Conservation (phyloP, 2,329 filamentous ascomycete species). For the Arachnomyces sp. region DNA sequence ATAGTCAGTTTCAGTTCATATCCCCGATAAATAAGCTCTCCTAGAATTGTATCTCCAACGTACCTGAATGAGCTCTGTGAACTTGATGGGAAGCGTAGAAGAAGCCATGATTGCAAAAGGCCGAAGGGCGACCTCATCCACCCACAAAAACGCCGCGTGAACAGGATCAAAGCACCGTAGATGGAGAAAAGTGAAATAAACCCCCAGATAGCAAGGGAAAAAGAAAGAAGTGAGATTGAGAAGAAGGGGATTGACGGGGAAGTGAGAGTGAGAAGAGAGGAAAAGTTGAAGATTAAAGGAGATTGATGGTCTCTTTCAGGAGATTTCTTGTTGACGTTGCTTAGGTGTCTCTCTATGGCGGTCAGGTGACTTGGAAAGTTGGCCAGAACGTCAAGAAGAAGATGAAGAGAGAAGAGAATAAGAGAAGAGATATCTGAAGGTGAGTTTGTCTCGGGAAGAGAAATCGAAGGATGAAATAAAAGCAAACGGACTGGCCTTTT, state of each 20-base stretch:
- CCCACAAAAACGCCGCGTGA: constrained; percentile 32
- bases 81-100: constrained; percentile 68
- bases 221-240: constrained; percentile 12
- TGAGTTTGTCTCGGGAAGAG: no score
- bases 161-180: constrained; percentile 14
- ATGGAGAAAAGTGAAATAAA: constrained; percentile 10
- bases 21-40: constrained; percentile 1
- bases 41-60: constrained; percentile 12
- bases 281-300: constrained; percentile 14
- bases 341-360: constrained; percentile 29
- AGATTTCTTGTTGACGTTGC: constrained; percentile 30
- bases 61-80: constrained; percentile 81
- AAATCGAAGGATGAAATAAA: no score
- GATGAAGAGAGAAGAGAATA: not conserved
- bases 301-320: constrained; percentile 31
- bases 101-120: constrained; percentile 46
- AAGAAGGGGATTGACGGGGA: constrained; percentile 2
- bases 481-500: no score
- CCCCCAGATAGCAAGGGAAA: constrained; percentile 5
- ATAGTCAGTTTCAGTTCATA: constrained; percentile 24
- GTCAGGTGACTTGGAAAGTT: constrained; percentile 2
- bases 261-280: constrained; percentile 15
- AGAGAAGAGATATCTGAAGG: no score
- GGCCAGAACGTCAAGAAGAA: not conserved
- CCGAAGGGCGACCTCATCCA: constrained; percentile 34